Evolutionary conservation across 257 asterid genomes (phyloP), one percentile per base, ranked within the genome.

Genomic region (Cynanchum wilfordii): DNA sequence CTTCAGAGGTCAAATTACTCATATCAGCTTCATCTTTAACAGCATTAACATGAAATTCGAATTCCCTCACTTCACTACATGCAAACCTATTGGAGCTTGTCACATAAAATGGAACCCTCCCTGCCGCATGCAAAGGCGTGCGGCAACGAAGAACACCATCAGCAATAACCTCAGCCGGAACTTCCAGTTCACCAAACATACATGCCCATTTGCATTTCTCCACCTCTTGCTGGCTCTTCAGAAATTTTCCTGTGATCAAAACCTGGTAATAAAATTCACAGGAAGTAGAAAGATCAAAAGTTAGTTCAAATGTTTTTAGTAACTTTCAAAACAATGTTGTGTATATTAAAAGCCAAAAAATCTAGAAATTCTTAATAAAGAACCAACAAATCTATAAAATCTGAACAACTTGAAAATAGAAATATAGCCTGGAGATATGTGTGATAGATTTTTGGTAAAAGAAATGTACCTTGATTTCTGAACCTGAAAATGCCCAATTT

Each of bases 141-240:
- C 67, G 77, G 89, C 98, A 93, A 71, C 89, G 87, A 69, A 93
- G 90, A 78, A 87, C 93, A 27, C 97, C 98, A 65, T 83, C 87
- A 67, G 82, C 89, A 63, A 90, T 85, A 63, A 93, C 81, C 82
- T 89, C 92, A 58, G 89, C 97, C 11, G 92, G 96, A 74, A 90
- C 97, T 86, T 93, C 97, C 73, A 86, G 68, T 82, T 90, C 95
- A 71, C 97, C 98, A 81, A 93, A 93, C 98, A 93, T 93, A 86
- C 96, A 93, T 73, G 97, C 97, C 96, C 96, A 93, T 76, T 83
- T 87, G 81, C 79, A 83, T 68, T 79, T 87, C 71, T 79, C 87
- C 79, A 81, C 81, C 80, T 91, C 92, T 73, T 73, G 84, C 69
- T 38, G 84, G 81, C 80, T 85, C 85, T 81, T 83, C 81, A 93